Base-by-base conservation (phyloP, 140 eudicot species). In the Oenanthe javanica region DNA sequence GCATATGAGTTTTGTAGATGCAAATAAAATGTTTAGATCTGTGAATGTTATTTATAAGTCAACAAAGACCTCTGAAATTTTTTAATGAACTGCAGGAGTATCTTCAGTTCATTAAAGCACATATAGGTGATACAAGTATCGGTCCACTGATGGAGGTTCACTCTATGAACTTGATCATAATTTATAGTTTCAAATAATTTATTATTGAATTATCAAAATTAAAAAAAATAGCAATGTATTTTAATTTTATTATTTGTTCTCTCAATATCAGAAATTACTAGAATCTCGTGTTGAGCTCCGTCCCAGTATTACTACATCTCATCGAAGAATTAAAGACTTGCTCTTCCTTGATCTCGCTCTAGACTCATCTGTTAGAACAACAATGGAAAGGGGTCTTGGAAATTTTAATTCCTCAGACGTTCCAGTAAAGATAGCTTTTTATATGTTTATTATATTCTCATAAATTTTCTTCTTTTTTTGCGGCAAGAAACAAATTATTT, bases 231-330 rank as follows among this genome's bases (percentile, higher is more conserved):
- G 5, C 14, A 66, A 14, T 12, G 13, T 13, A 14, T 67, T 14
- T 67, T 4, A 14, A 4, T 27, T 66, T 66, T 11, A 25, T 14
- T 63, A 14, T 63, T 67, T 31, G 74, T 63, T 23, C 38, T 0
- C 40, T 63, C 46, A 12, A 31, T 74, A 51, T 59, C 82, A 90
- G 95, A 89, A 86, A 66, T 83, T 90, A 82, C 83, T 90, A 59
- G 95, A 88, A 82, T 84, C 95, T 83, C 92, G 95, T 42, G 75
- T 81, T 72, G 95, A 85, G 79, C 92, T 90, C 67, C 87, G 86
- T n/a, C 92, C 92, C 71, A 80, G 85, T 82, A 87, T 88, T 40
- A 70, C 71, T 76, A 84, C 85, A 80, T 73, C 92, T 23, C 83
- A 88, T 38, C 80, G 86, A 80, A 85, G 92, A 40, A 84, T 86